phyloP scores from a whole-genome alignment of 2,329 filamentous ascomycete species.

The Whalleya microplaca region DNA sequence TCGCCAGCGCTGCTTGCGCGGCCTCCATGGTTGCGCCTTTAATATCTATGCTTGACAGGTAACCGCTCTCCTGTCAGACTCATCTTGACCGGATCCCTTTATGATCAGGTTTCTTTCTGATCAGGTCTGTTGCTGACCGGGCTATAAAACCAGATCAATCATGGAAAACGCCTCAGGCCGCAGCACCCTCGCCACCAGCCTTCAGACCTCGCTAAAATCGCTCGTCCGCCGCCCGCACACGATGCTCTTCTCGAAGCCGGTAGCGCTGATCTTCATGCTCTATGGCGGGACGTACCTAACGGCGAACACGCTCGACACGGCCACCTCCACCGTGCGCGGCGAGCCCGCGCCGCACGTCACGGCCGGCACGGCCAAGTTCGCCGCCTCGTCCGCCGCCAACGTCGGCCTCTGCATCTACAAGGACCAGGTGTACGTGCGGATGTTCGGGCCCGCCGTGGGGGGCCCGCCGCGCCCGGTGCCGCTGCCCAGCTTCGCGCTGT shows the following conservation, averaged over 20 bases:
- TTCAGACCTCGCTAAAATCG: constrained; percentile 59
- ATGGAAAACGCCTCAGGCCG: constrained; percentile 82
- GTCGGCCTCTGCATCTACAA: constrained; percentile 88
- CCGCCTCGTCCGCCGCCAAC: constrained; percentile 79
- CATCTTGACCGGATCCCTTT: no score
- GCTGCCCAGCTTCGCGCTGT: constrained; percentile 73
- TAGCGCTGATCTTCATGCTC: constrained; percentile 70
- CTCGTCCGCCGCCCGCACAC: constrained; percentile 63
- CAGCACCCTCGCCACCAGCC: constrained; percentile 59
- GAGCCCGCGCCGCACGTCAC: constrained; percentile 66
- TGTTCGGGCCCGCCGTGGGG: constrained; percentile 77
- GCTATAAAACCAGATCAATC: constrained; percentile 59
- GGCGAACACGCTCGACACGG: constrained; percentile 85
- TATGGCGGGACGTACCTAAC: constrained; percentile 91
- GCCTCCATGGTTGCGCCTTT: constrained; percentile 79
- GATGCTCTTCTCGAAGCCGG: constrained; percentile 67
- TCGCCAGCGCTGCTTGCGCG: constrained; percentile 69
- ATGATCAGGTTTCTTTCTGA: no score
- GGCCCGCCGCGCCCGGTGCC: constrained; percentile 62
- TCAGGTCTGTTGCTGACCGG: constrained; percentile 5
- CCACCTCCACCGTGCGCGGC: constrained; percentile 65
- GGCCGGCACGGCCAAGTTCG: constrained; percentile 78
- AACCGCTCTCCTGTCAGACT: no score
- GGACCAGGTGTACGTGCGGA: constrained; percentile 79
- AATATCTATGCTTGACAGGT: constrained; percentile 89